Evolutionary conservation across 345 rosid species (phyloP).

Genomic region (Eucalyptus grandis): DNA sequence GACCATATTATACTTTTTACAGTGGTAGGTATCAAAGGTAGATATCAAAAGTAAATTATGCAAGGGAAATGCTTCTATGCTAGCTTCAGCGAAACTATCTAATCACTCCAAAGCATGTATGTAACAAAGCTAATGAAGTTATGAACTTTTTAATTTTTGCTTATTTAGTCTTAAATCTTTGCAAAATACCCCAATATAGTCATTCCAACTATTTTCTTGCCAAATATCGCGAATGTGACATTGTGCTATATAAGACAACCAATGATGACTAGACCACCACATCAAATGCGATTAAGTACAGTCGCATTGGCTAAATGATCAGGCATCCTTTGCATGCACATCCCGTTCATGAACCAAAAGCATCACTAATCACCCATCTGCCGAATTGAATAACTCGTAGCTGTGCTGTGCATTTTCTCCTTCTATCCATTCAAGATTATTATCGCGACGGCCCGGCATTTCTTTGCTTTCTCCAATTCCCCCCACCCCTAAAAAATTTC

Average conservation of each 20-base stretch:
- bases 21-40: no score
- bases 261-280: background rate
- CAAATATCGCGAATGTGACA: fast-evolving
- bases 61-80: no score
- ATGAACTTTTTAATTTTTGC: fast-evolving
- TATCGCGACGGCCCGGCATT: background rate
- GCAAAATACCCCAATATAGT: background rate
- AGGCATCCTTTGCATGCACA: fast-evolving
- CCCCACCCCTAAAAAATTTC: background rate
- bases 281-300: background rate
- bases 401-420: background rate
- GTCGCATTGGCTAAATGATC: background rate
- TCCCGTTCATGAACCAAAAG: background rate
- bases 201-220: no score
- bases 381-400: background rate
- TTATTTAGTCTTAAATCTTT: no score
- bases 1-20: no score
- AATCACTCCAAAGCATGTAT: no score
- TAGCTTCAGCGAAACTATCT: no score
- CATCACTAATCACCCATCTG: background rate
- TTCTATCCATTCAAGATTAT: background rate
- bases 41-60: no score
- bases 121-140: no score
- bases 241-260: fast-evolving
- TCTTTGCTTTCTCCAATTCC: no score